Base-by-base conservation (phyloP, 2,329 filamentous ascomycete genomes). In the Calonectria henricotiae region DNA sequence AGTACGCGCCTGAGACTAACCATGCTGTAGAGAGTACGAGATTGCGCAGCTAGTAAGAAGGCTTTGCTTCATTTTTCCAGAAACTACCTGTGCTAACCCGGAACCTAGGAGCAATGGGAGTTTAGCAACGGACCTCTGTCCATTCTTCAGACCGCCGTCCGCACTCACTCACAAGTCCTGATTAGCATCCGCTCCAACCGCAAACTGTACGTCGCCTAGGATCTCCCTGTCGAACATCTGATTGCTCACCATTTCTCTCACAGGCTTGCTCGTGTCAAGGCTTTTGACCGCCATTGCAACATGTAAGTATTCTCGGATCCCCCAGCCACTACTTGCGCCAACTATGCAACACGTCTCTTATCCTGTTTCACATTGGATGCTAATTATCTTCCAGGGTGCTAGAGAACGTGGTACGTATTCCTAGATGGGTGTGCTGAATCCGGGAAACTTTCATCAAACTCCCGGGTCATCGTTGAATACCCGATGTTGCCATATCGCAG, bases 251-350 rank as follows among this genome's bases (percentile, higher is more conserved):
- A 11, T 47, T 13, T n/a, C 17, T 49, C 11, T 47, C 9, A 13
- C 17, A 66, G 63, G 27, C 92, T 99, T 66, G 96, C 96, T 62
- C 93, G 96, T 74, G 96, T 99, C 80, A 99, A 99, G 88, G 96
- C 96, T 7, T 99, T 99, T 82, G 96, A 99, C 85, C 90, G 96
- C 71, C 96, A 99, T 85, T 98, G 95, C 90, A 99, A 99, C 86
- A 98, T 99, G 96, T 66, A 46, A 49, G 63, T 60, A 39, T 58
- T 20, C 30, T 27, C 17, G 20, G 13, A 30, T 32, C 12, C 17
- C n/a, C 20, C 32, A 46, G n/a, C 9, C 25, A 32, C 25, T 23
- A n/a, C 39, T 3, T 9, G 13, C n/a, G 39, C 27, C n/a, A 9
- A 25, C 32, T 12, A 4, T 43, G n/a, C 32, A 4, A 4, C 35